phyloP scores from a whole-genome alignment of 768 basidiomycete species.

The Clitopilus hobsonii region DNA sequence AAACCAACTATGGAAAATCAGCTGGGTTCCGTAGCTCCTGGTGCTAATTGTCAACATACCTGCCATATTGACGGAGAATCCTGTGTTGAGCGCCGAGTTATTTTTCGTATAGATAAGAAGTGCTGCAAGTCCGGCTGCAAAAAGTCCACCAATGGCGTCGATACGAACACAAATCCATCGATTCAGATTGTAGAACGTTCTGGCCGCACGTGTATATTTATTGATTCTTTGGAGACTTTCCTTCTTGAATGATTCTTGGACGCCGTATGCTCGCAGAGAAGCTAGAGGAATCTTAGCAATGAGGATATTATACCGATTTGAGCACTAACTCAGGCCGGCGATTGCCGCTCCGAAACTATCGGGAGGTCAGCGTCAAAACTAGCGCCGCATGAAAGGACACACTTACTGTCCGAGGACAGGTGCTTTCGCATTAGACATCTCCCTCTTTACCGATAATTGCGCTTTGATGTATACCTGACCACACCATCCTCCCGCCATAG shows the following conservation, averaged over 20 bases:
- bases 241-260: constrained; percentile 40
- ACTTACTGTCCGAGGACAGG: constrained; percentile 33
- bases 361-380: constrained; percentile 14
- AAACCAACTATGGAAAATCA: constrained; percentile 37
- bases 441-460: constrained; percentile 43
- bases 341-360: constrained; percentile 50
- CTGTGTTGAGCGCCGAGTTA: constrained; percentile 35
- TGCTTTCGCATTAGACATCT: constrained; percentile 38
- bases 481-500: constrained; percentile 36
- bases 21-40: not conserved
- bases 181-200: constrained; percentile 51
- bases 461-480: constrained; percentile 41
- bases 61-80: constrained; percentile 56
- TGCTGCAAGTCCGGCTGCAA: constrained; percentile 48
- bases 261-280: constrained; percentile 65
- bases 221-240: constrained; percentile 51
- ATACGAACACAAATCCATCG: constrained; percentile 45
- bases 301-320: not conserved
- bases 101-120: constrained; percentile 46
- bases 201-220: constrained; percentile 38
- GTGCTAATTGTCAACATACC: constrained; percentile 11
- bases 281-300: constrained; percentile 17
- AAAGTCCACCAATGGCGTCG: constrained; percentile 52
- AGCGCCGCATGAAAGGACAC: constrained; percentile 18
- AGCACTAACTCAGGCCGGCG: constrained; percentile 41